Conservation (phyloP, 106 monocot species). For the Dioscorea dumetorum region DNA sequence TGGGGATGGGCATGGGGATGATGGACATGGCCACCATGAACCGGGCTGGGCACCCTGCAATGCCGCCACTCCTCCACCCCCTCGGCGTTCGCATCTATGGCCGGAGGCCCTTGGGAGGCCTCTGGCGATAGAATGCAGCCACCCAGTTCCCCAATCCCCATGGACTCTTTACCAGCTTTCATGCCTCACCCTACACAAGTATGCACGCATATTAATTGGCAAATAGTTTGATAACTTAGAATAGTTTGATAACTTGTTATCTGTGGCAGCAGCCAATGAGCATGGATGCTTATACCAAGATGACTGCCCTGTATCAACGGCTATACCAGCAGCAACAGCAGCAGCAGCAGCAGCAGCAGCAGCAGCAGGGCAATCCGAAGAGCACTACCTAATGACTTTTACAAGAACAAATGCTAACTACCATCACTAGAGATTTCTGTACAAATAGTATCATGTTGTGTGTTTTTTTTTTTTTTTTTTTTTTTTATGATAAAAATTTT, state of each 20-base stretch:
- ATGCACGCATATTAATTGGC: neutral
- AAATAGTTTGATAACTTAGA: neutral
- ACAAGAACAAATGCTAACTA: too few relatives aligned
- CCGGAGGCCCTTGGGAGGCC: constrained; percentile 12
- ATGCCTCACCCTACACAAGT: constrained; percentile 50
- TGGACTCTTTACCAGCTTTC: constrained; percentile 39
- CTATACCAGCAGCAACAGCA: constrained; percentile 30
- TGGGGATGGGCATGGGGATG: constrained; percentile 26
- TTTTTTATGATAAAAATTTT: too few relatives aligned
- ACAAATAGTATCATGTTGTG: too few relatives aligned
- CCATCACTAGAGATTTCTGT: too few relatives aligned
- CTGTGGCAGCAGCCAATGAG: constrained; percentile 26
- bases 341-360: too few relatives aligned
- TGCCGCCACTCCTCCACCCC: constrained; percentile 5
- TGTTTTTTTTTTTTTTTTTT: too few relatives aligned
- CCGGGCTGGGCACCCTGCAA: neutral
- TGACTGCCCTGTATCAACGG: constrained; percentile 51
- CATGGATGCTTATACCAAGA: constrained; percentile 48
- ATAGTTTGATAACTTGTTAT: neutral
- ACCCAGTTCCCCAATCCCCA: neutral
- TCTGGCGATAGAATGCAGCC: constrained; percentile 12
- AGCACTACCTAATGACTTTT: neutral
- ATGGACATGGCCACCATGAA: constrained; percentile 15
- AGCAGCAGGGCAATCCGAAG: neutral
- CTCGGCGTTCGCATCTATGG: constrained; percentile 10